Percentiles rank a stretch among this genome's conserved stretches.
Evolutionary conservation across 176 grass and related monocot species (phyloP).

Genomic region (Neostapfia colusana): DNA sequence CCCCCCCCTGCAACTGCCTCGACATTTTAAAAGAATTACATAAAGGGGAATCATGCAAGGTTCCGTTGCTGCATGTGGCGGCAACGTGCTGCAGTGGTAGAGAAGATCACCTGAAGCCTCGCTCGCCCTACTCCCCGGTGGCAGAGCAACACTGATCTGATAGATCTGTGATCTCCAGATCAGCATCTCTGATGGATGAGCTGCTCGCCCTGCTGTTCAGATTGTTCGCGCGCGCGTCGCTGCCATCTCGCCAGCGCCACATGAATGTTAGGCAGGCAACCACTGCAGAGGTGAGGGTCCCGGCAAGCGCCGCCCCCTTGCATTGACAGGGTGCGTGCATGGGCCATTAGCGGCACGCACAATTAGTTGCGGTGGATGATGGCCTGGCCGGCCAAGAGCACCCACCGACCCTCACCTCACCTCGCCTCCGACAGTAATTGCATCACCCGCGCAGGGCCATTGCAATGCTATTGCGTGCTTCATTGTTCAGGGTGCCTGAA

Average conservation of each 20-base stretch:
- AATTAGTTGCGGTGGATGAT: constrained; percentile 35
- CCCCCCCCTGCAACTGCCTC: background rate
- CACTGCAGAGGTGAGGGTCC: background rate
- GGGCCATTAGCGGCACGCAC: background rate
- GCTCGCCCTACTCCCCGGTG: background rate
- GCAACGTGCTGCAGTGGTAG: constrained; percentile 3
- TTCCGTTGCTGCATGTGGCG: constrained; percentile 12
- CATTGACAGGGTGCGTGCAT: background rate
- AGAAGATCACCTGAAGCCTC: background rate
- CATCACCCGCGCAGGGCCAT: background rate
- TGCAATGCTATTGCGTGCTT: background rate
- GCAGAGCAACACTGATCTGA: too few species aligned
- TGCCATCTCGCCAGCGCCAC: background rate
- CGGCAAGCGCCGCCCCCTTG: too few species aligned
- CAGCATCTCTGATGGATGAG: background rate
- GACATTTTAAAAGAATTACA: background rate
- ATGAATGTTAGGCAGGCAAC: constrained; percentile 27
- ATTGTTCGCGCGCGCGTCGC: background rate
- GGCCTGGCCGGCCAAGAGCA: background rate
- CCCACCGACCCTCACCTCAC: too few species aligned
- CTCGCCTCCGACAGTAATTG: constrained; percentile 12
- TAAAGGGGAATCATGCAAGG: background rate
- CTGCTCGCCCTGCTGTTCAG: constrained; percentile 11
- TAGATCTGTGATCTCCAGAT: background rate
- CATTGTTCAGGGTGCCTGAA: background rate